Evolutionary conservation across 78 protist species (phyloP).

Genomic region (Dictyostelium discoideum): DNA sequence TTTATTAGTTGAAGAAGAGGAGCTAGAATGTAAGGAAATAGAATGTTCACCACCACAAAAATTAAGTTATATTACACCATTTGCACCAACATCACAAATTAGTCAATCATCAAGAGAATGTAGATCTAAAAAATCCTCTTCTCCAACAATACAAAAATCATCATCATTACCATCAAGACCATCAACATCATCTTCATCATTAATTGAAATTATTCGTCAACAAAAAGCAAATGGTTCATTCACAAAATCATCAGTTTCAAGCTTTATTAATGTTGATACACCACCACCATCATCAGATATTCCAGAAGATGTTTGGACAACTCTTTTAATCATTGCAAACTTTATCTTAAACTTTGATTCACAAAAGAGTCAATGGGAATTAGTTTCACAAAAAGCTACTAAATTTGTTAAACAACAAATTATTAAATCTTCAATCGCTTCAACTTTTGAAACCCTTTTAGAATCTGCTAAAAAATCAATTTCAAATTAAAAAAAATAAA

Average conservation of each 20-base stretch:
- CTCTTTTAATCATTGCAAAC: conserved; percentile 35
- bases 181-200: neutral
- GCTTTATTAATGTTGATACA: no score
- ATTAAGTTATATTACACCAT: neutral
- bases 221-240: conserved; percentile 79
- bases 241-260: neutral
- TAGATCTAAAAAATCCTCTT: neutral
- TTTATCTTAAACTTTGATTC: neutral
- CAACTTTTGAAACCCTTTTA: neutral
- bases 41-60: neutral
- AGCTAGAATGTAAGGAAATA: neutral
- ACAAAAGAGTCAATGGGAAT: conserved; percentile 37
- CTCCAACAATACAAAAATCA: neutral
- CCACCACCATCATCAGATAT: neutral
- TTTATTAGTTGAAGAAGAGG: neutral
- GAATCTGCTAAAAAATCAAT: neutral
- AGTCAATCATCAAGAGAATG: neutral
- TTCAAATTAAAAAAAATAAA: neutral
- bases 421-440: neutral
- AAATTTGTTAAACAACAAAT: conserved; percentile 36
- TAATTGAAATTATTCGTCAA: conserved; percentile 24
- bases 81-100: neutral
- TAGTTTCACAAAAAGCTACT: conserved; percentile 25
- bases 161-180: neutral
- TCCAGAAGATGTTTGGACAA: conserved; percentile 39